Percentiles rank a stretch among this genome's conserved stretches.
These are phyloP conservation scores for Rutstroemia sp. DNA, from an alignment of 2,329 filamentous ascomycete genomes.

Conservation along the genomic window DNA sequence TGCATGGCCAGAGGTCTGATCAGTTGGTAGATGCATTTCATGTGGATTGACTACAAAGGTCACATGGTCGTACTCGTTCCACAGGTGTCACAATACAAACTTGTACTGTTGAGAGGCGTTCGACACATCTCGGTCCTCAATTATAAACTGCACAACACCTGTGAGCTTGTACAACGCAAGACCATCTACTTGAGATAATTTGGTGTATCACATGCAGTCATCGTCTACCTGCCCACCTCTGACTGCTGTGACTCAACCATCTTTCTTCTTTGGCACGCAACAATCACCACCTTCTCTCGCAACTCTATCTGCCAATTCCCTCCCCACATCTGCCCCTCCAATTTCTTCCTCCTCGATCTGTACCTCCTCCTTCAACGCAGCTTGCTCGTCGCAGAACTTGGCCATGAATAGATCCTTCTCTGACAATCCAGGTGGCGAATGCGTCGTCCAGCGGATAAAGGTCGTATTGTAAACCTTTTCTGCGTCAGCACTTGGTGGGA, in stretches of 20 bases:
- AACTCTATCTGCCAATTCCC: slow-evolving; percentile 40
- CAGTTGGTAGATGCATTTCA: too few relatives aligned
- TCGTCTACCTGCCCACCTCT: not conserved
- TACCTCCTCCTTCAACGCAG: not conserved
- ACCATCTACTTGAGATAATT: too few relatives aligned
- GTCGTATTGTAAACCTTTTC: slow-evolving; percentile 60
- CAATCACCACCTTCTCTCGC: slow-evolving; percentile 43
- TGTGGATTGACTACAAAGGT: too few relatives aligned
- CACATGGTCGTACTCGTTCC: too few relatives aligned
- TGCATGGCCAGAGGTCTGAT: too few relatives aligned
- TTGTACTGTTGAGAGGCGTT: too few relatives aligned
- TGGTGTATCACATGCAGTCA: not conserved
- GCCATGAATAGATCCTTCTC: slow-evolving; percentile 57
- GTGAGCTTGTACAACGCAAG: too few relatives aligned
- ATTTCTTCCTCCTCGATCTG: slow-evolving; percentile 34
- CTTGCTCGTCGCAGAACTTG: slow-evolving; percentile 40
- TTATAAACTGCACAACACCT: too few relatives aligned
- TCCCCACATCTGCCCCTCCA: slow-evolving; percentile 28
- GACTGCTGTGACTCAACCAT: not conserved
- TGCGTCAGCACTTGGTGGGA: not conserved
- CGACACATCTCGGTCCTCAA: too few relatives aligned
- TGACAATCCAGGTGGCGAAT: slow-evolving; percentile 58
- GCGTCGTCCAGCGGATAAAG: slow-evolving; percentile 68
- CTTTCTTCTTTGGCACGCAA: slow-evolving; percentile 37
- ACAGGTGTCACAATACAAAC: too few relatives aligned